These are phyloP conservation scores for Galerina marginata DNA, from an alignment of 768 basidiomycete genomes.

Conservation along the genomic window DNA sequence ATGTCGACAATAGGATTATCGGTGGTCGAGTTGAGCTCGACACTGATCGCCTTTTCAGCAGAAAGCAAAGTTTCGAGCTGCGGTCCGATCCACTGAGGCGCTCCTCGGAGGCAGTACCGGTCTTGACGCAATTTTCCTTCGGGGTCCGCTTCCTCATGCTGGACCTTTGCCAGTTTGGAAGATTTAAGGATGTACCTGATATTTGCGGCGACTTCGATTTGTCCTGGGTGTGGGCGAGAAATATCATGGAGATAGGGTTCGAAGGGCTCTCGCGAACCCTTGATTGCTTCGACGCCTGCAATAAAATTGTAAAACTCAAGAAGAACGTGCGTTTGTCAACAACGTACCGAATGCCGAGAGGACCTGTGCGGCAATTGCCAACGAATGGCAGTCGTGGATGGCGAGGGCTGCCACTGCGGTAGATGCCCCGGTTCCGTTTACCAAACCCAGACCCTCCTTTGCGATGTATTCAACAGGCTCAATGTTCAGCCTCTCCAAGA, in stretches of 20 bases:
- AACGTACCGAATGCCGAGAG: slow-evolving; percentile 5
- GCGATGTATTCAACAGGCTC: slow-evolving; percentile 9
- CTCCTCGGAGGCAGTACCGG: slow-evolving; percentile 6
- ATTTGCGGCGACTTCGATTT: slow-evolving; percentile 9
- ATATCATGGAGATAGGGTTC: slow-evolving; percentile 7
- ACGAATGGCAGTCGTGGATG: slow-evolving; percentile 3
- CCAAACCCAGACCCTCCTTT: slow-evolving; percentile 9
- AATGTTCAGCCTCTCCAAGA: slow-evolving; percentile 7
- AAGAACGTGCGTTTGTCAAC: neutral
- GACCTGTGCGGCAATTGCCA: slow-evolving; percentile 9
- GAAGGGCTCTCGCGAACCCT: slow-evolving; percentile 7
- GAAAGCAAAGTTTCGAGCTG: slow-evolving; percentile 8
- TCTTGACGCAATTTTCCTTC: slow-evolving; percentile 14
- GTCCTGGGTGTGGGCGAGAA: slow-evolving; percentile 12
- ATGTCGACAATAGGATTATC: slow-evolving; percentile 14
- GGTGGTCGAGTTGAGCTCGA: slow-evolving; percentile 10
- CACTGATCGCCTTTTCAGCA: neutral
- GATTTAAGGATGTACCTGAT: slow-evolving; percentile 7
- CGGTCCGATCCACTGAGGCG: slow-evolving; percentile 13
- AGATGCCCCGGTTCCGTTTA: slow-evolving; percentile 11
- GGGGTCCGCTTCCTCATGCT: slow-evolving; percentile 7
- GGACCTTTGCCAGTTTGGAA: slow-evolving; percentile 6
- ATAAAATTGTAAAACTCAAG: neutral
- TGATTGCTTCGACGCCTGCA: slow-evolving; percentile 9
- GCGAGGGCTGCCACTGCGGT: slow-evolving; percentile 11